Evolutionary conservation across 441 rosid species (phyloP).

Genomic region (Codiaeum variegatum): DNA sequence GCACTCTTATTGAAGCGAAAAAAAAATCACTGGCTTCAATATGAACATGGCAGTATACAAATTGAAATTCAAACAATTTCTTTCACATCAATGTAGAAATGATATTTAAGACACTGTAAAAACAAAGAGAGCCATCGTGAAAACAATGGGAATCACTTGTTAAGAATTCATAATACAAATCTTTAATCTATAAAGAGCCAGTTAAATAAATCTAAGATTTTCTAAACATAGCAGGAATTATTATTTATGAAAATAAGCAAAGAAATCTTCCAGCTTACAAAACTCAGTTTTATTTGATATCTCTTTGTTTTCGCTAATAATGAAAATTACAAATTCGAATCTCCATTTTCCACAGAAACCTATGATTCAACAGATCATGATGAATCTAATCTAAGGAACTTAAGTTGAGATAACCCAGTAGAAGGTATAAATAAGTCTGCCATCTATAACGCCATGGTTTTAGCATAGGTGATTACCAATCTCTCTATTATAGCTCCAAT

Average conservation of each 20-base stretch:
- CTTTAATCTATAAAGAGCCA: background rate
- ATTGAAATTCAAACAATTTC: background rate
- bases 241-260: background rate
- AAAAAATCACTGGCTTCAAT: background rate
- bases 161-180: background rate
- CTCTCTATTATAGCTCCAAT: constrained; percentile 65
- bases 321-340: constrained; percentile 64
- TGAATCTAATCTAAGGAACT: constrained; percentile 18
- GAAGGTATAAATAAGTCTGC: background rate
- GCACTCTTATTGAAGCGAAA: background rate
- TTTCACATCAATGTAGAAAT: background rate
- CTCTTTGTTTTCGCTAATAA: constrained; percentile 81
- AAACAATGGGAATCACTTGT: constrained; percentile 1
- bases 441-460: constrained; percentile 41
- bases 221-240: background rate
- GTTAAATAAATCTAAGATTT: background rate
- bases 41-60: background rate
- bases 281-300: constrained; percentile 64
- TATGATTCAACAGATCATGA: constrained; percentile 28
- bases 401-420: constrained; percentile 17
- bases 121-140: background rate
- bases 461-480: constrained; percentile 56
- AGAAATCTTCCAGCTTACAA: constrained; percentile 40
- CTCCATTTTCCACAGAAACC: constrained; percentile 68
- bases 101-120: background rate